Conservation (phyloP, 129 eudicot species). For the Sambucus nigra region DNA sequence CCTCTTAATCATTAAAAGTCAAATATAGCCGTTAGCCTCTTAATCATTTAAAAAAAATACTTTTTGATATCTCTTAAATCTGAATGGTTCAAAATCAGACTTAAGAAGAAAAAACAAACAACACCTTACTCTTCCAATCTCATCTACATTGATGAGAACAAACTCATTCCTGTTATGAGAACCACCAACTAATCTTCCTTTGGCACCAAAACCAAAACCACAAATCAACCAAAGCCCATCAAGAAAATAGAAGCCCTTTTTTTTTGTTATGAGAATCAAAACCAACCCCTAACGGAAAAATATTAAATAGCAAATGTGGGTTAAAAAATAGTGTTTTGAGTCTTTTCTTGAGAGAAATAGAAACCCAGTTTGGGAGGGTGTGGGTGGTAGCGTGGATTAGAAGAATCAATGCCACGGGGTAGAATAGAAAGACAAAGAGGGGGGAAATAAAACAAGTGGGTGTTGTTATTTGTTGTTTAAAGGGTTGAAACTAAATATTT, state of each 20-base stretch:
- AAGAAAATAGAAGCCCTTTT: constrained; percentile 1
- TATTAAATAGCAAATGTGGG: constrained; percentile 11
- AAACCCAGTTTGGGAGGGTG: constrained; percentile 32
- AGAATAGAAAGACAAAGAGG: constrained; percentile 26
- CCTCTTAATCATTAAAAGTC: too few relatives aligned
- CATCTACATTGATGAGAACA: constrained; percentile 96
- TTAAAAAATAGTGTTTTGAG: constrained; percentile 8
- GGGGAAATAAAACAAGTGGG: constrained; percentile 3
- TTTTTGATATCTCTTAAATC: too few relatives aligned
- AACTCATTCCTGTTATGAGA: constrained; percentile 96
- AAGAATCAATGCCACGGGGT: constrained; percentile 14
- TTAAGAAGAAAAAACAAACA: too few relatives aligned
- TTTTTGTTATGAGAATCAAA: constrained; percentile 1
- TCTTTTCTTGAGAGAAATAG: constrained; percentile 28
- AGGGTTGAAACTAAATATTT: too few relatives aligned
- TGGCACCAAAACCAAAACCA: constrained; percentile 40
- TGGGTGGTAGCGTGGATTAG: too few relatives aligned
- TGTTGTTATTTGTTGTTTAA: constrained; percentile 20
- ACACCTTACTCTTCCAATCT: constrained; percentile 95
- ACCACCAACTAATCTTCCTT: constrained; percentile 91
- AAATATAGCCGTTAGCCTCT: too few relatives aligned
- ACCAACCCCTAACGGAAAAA: constrained; percentile 20
- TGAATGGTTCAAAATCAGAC: too few relatives aligned
- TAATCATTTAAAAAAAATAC: too few relatives aligned
- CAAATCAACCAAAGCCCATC: constrained; percentile 19